These are phyloP conservation scores for Colletotrichum sansevieriae DNA, from an alignment of 2,329 filamentous ascomycete species.

Conservation along the genomic window DNA sequence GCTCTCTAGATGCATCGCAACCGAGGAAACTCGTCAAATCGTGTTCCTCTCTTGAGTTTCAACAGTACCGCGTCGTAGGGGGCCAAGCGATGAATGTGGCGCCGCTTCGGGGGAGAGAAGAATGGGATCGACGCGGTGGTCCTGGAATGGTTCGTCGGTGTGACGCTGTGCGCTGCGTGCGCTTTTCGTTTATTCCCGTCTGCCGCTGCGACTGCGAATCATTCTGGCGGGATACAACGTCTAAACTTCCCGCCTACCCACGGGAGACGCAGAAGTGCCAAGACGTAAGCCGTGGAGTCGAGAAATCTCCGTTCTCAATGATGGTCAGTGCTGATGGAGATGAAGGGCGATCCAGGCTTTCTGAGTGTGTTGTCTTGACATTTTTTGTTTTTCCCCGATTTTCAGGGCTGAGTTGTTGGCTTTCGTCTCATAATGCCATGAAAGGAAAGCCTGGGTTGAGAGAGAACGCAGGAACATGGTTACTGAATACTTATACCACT, in stretches of 20 bases:
- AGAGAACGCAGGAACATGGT: neutral
- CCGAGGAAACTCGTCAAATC: slow-evolving; percentile 11
- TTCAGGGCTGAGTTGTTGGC: neutral
- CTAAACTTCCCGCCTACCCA: slow-evolving; percentile 18
- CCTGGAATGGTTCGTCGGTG: slow-evolving; percentile 31
- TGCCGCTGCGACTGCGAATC: slow-evolving; percentile 9
- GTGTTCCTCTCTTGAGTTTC: neutral
- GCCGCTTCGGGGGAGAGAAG: slow-evolving; percentile 23
- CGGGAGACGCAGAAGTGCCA: slow-evolving; percentile 18
- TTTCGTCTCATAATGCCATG: neutral
- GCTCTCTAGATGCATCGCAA: neutral
- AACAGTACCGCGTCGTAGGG: neutral
- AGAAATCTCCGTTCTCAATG: slow-evolving; percentile 33
- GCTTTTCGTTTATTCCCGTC: neutral
- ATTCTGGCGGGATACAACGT: slow-evolving; percentile 10
- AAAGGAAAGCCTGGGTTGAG: neutral
- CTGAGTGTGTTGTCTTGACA: neutral
- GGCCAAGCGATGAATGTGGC: slow-evolving; percentile 8
- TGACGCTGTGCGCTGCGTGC: slow-evolving; percentile 20
- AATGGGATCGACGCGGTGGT: slow-evolving; percentile 35
- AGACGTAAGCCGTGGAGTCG: slow-evolving; percentile 14
- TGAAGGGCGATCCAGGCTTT: slow-evolving; percentile 24
- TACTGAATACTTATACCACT: neutral
- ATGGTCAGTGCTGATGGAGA: slow-evolving; percentile 26
- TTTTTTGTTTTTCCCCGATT: slow-evolving; percentile 1